Conservation (phyloP, 129 eudicot species). For the Arctium minus region DNA sequence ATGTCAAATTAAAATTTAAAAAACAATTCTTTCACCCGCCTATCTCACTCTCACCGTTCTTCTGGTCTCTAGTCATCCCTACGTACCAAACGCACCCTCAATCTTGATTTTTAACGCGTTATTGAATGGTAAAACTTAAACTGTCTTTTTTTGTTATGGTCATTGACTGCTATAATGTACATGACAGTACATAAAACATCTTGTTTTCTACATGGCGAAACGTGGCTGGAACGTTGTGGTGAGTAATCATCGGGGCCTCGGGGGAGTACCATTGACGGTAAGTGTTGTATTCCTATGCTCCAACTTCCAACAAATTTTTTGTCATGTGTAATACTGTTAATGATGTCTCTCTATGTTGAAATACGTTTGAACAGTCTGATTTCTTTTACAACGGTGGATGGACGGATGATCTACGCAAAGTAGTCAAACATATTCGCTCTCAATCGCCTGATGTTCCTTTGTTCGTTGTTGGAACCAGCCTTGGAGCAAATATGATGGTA, state of each 20-base stretch:
- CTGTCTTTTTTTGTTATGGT: not conserved
- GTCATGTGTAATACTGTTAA: not conserved
- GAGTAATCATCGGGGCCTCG: slow-evolving; percentile 95
- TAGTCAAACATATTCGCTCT: slow-evolving; percentile 58
- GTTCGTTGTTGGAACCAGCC: slow-evolving; percentile 85
- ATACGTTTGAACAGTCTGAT: slow-evolving; percentile 59
- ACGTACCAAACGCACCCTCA: not conserved
- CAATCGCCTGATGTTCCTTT: slow-evolving; percentile 71
- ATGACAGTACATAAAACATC: slow-evolving; percentile 76
- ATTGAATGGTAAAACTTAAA: not conserved
- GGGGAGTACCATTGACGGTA: slow-evolving; percentile 88
- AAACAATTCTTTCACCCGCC: not conserved
- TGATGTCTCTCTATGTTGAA: slow-evolving; percentile 6
- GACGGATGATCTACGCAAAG: slow-evolving; percentile 81
- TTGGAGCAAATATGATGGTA: slow-evolving; percentile 98
- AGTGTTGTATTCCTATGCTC: slow-evolving; percentile 17
- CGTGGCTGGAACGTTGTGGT: slow-evolving; percentile 86
- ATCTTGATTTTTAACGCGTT: not conserved
- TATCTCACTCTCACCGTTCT: not conserved
- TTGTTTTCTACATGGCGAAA: slow-evolving; percentile 66
- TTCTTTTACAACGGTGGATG: slow-evolving; percentile 92
- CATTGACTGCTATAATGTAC: not conserved
- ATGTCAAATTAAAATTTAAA: not conserved
- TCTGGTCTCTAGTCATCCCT: not conserved
- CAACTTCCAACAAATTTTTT: not conserved